Base-by-base conservation (phyloP, 345 rosid genomes). In the Populus pruinosa region DNA sequence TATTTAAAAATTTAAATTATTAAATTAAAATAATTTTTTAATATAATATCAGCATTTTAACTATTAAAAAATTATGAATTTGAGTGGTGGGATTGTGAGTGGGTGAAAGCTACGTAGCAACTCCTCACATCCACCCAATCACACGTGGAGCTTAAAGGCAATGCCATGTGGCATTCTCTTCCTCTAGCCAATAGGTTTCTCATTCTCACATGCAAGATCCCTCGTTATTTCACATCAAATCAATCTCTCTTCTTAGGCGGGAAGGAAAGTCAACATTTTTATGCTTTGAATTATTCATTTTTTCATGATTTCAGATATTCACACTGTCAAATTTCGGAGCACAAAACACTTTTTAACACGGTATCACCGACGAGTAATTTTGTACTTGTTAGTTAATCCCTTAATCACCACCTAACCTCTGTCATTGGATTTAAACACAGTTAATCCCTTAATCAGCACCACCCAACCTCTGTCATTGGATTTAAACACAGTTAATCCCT, bases 171-270 rank as follows among this genome's bases (percentile, higher is more conserved):
- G 82, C 73, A 6, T 11, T 17, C 50, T 10, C 25, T 69, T 10
- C 17, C 27, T 44, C 68, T 3, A n/a, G 61, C 86, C 84, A 80
- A 80, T 78, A 25, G 67, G 2, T 35, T 85, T 49, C 77, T 71
- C 70, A 20, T 6, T 67, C 33, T 87, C 90, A 86, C 90, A 85
- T 86, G 89, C 82, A 65, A 5, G 4, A 9, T 59, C 76, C 29
- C 12, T 59, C 66, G 78, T 36, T 23, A 43, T 33, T 35, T 85
- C 86, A 71, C 85, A 71, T 80, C 84, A 79, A 43, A 77, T 62
- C 77, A 27, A 11, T 2, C 23, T 31, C 35, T 35, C 65, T 50
- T 67, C 33, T 13, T 21, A 20, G 5, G 36, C 4, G 49, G 2
- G 47, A 18, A 35, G 21, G 5, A 62, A 74, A 16, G 69, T 74